Conservation (phyloP, 2,329 filamentous ascomycete species). For the Aureobasidium sp. region DNA sequence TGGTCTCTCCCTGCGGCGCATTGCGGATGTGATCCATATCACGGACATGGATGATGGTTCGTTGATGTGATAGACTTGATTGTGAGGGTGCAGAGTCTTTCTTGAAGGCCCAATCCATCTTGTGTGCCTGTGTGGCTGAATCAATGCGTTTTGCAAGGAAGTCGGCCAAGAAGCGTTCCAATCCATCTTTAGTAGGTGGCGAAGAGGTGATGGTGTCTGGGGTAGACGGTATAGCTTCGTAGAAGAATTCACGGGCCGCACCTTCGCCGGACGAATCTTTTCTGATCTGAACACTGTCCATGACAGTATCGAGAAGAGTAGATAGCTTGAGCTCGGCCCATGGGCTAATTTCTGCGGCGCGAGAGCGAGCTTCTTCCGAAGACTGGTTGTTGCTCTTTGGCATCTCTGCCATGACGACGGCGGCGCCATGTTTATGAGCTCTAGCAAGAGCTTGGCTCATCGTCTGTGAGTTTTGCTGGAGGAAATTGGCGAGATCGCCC, state of each 20-base stretch:
- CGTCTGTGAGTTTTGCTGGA: background rate
- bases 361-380: background rate
- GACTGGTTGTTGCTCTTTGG: background rate
- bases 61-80: slow-evolving; percentile 19
- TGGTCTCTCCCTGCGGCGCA: slow-evolving; percentile 59
- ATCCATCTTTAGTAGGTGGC: background rate
- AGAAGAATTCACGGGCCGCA: background rate
- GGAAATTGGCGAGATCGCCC: background rate
- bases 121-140: slow-evolving; percentile 3
- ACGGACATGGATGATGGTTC: slow-evolving; percentile 61
- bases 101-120: slow-evolving; percentile 3
- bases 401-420: background rate
- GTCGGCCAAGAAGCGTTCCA: slow-evolving; percentile 2
- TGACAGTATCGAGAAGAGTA: slow-evolving; percentile 25
- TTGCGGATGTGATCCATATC: slow-evolving; percentile 73
- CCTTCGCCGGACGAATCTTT: background rate
- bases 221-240: background rate
- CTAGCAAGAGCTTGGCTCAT: background rate
- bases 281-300: slow-evolving; percentile 26
- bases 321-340: slow-evolving; percentile 27
- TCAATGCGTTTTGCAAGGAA: slow-evolving; percentile 15
- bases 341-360: background rate
- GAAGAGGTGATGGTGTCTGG: background rate
- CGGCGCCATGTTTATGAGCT: background rate
- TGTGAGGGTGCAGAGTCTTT: slow-evolving; percentile 3